Evolutionary conservation across 2,329 filamentous ascomycete genomes (phyloP).

Genomic region (Shiraia bambusicola): DNA sequence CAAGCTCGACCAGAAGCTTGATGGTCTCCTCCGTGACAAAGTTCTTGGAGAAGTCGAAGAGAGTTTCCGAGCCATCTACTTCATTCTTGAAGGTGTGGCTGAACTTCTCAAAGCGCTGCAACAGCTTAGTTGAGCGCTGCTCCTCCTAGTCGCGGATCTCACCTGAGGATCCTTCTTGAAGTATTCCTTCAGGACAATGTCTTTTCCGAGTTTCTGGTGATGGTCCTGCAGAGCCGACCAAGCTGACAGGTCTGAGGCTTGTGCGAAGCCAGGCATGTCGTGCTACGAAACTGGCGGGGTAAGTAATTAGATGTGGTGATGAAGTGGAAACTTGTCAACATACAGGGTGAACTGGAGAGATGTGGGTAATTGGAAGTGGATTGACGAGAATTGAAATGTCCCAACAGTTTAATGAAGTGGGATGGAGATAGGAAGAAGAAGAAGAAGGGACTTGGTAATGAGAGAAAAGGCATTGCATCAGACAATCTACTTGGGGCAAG

Average conservation of each 20-base stretch:
- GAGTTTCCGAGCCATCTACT: slow-evolving; percentile 78
- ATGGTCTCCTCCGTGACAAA: slow-evolving; percentile 93
- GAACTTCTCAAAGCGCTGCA: slow-evolving; percentile 83
- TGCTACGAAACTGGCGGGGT: slow-evolving; percentile 25
- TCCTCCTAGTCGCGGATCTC: not conserved
- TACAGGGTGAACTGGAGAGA: slow-evolving; percentile 13
- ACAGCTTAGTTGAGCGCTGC: slow-evolving; percentile 8
- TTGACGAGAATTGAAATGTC: slow-evolving; percentile 14
- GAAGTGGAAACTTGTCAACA: slow-evolving; percentile 4
- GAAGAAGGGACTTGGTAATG: slow-evolving; percentile 6
- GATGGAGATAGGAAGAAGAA: slow-evolving; percentile 1
- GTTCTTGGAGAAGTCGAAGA: slow-evolving; percentile 99
- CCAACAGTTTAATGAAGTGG: slow-evolving; percentile 13
- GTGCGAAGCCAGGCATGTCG: slow-evolving; percentile 67
- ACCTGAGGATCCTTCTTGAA: slow-evolving; percentile 76
- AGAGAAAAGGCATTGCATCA: slow-evolving; percentile 22
- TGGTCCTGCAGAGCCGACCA: slow-evolving; percentile 92
- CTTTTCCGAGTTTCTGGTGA: slow-evolving; percentile 81
- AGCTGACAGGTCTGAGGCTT: slow-evolving; percentile 80
- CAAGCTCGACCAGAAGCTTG: slow-evolving; percentile 81
- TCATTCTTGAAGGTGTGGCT: slow-evolving; percentile 78
- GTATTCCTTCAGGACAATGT: slow-evolving; percentile 89
- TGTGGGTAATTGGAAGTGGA: slow-evolving; percentile 10
- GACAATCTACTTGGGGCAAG: slow-evolving; percentile 15
- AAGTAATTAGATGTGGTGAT: slow-evolving; percentile 2